Evolutionary conservation across 164 flowering plant species (phyloP), one percentile per base, ranked within the genome.

Genomic region (Piper betle): DNA sequence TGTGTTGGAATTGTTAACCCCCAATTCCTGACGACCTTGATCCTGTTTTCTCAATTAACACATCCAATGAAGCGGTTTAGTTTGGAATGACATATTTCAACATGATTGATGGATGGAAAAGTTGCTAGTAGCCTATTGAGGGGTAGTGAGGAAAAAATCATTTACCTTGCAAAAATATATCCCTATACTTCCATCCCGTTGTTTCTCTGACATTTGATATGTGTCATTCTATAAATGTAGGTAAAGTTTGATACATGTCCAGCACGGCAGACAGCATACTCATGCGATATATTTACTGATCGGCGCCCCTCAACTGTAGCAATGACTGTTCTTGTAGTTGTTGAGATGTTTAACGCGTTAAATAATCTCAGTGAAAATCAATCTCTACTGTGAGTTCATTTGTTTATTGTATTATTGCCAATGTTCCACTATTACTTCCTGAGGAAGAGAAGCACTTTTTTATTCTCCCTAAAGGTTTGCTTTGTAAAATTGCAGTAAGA

Each of bases 281-380:
- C 96, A 18, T 93, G 99, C 75, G 86, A 83, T 64, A 68, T 94
- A 63, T 94, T 90, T 81, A 86, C 78, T 46, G 96, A 94, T 71
- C 84, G 83, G 20, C 99, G 85, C 76, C 96, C 99, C 43, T 94
- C 99, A 42, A 94, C 99, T 58, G 91, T 94, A 66, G 68, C 99
- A 59, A 94, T 94, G 99, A 94, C 97, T 38, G 99, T 94, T 39
- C 93, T 94, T 68, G 99, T 94, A 66, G 97, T 94, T 62, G 99
- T 94, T 63, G 99, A 94, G 78, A 94, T 94, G 99, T 94, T 94
- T 73, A 94, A 94, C 74, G 99, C 99, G 40, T 72, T 94, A 72
- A 94, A 94, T 73, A 94, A 94, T 72, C 94, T 93, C 61, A 93
- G 99, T 69, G 99, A 93, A 83, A 90, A 93, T 66, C 99, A 90